These are phyloP conservation scores for Sugiyamaella qingdaonensis DNA, from an alignment of 805 yeast genomes.

Conservation along the genomic window DNA sequence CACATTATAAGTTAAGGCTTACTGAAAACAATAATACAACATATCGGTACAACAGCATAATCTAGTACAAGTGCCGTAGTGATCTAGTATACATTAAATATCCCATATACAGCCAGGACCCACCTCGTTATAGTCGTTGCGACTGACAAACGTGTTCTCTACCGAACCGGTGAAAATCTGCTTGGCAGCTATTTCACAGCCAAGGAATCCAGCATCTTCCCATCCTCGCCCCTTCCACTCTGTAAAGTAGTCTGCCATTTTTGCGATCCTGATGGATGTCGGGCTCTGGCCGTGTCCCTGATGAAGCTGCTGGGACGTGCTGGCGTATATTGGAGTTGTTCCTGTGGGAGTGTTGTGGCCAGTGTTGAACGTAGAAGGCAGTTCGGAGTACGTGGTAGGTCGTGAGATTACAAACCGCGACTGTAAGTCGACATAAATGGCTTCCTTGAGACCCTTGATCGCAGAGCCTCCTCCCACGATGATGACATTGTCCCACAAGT, in stretches of 20 bases:
- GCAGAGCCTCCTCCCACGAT: conserved; percentile 73
- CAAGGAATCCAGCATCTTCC: conserved; percentile 74
- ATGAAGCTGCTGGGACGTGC: conserved; percentile 14
- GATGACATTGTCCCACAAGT: conserved; percentile 78
- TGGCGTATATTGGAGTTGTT: conserved; percentile 18
- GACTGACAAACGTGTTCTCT: conserved; percentile 61
- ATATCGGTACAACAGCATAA: too few relatives aligned
- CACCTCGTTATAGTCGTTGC: conserved; percentile 64
- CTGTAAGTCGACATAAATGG: conserved; percentile 54
- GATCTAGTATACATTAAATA: conserved; percentile 16
- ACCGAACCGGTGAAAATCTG: conserved; percentile 68
- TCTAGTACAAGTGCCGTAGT: too few relatives aligned
- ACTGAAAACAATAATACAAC: too few relatives aligned
- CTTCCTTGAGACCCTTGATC: conserved; percentile 73
- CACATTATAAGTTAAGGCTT: too few relatives aligned
- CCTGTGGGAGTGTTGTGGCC: conserved; percentile 31
- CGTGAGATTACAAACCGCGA: conserved; percentile 49
- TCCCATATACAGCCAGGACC: conserved; percentile 89
- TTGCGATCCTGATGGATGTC: conserved; percentile 59
- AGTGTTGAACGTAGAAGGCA: conserved; percentile 34
- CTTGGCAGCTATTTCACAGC: conserved; percentile 83
- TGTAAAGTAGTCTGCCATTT: conserved; percentile 86
- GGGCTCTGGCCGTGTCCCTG: conserved; percentile 66
- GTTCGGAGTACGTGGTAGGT: conserved; percentile 34
- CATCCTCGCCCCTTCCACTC: conserved; percentile 85